Evolutionary conservation across 768 basidiomycete species (phyloP).

Genomic region (Coprinopsis marcescibilis): DNA sequence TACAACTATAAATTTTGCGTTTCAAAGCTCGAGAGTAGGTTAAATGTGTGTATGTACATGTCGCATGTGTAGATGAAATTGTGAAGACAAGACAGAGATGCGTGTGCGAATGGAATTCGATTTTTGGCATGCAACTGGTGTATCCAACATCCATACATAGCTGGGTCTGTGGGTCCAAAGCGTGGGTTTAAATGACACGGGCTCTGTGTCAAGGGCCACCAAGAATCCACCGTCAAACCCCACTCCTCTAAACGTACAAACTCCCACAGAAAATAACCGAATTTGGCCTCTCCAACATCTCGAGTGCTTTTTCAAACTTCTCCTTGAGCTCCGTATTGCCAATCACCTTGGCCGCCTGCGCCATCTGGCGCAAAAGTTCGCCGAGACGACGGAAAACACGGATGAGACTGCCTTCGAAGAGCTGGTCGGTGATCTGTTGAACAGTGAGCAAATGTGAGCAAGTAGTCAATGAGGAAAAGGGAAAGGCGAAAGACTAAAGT

Average conservation of each 20-base stretch:
- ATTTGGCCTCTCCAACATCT: conserved; percentile 91
- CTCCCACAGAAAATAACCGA: conserved; percentile 91
- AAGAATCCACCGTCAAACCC: too few species aligned
- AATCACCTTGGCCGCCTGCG: conserved; percentile 90
- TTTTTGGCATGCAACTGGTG: too few species aligned
- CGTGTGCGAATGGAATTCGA: too few species aligned
- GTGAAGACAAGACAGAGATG: too few species aligned
- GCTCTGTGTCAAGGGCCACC: too few species aligned
- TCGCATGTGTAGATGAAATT: too few species aligned
- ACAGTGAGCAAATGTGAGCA: background rate
- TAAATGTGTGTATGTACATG: too few species aligned
- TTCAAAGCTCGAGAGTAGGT: too few species aligned
- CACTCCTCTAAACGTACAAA: conserved; percentile 63
- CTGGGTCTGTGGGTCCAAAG: too few species aligned
- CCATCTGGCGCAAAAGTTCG: conserved; percentile 95
- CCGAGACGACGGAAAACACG: conserved; percentile 93
- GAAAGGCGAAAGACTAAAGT: background rate
- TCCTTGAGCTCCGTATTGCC: conserved; percentile 91
- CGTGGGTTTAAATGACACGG: too few species aligned
- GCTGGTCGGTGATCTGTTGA: conserved; percentile 80
- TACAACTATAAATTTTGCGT: too few species aligned
- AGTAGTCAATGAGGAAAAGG: background rate
- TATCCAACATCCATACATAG: too few species aligned
- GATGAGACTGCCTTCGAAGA: conserved; percentile 92
- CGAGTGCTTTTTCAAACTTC: conserved; percentile 87